These are phyloP conservation scores for Platanthera zijinensis DNA, from an alignment of 106 monocot species.

Conservation along the genomic window DNA sequence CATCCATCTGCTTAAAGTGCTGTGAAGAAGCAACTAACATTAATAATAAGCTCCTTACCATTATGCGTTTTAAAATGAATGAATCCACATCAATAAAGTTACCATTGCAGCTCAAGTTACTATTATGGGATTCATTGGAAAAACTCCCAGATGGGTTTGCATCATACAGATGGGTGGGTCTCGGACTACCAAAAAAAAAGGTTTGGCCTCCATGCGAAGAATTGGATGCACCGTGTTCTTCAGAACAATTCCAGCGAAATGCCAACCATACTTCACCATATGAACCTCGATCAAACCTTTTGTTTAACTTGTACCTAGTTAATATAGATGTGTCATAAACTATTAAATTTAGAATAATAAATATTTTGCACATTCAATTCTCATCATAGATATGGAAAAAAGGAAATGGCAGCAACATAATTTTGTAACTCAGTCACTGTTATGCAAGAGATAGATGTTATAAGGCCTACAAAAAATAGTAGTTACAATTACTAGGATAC, in stretches of 20 bases:
- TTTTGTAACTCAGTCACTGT: neutral
- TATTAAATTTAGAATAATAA: neutral
- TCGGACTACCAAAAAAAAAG: slow-evolving; percentile 4
- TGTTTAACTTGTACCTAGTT: slow-evolving; percentile 64
- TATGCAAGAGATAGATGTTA: neutral
- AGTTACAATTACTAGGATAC: neutral
- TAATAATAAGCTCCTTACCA: slow-evolving; percentile 34
- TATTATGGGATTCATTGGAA: slow-evolving; percentile 17
- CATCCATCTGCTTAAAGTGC: neutral
- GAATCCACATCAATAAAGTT: slow-evolving; percentile 37
- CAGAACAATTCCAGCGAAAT: slow-evolving; percentile 83
- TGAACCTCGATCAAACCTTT: slow-evolving; percentile 82
- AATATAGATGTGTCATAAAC: neutral
- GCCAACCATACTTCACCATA: slow-evolving; percentile 98
- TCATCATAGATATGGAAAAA: neutral
- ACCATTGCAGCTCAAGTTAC: slow-evolving; percentile 17
- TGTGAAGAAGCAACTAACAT: neutral
- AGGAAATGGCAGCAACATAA: neutral
- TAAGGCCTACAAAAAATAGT: neutral
- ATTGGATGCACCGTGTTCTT: slow-evolving; percentile 21
- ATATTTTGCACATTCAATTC: neutral
- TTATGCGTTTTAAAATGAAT: slow-evolving; percentile 94
- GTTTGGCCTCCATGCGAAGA: slow-evolving; percentile 9
- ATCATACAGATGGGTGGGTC: slow-evolving; percentile 21
- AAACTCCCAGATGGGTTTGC: slow-evolving; percentile 16